Conservation (phyloP, 139 green algal species). For the Nannochloris sp. region DNA sequence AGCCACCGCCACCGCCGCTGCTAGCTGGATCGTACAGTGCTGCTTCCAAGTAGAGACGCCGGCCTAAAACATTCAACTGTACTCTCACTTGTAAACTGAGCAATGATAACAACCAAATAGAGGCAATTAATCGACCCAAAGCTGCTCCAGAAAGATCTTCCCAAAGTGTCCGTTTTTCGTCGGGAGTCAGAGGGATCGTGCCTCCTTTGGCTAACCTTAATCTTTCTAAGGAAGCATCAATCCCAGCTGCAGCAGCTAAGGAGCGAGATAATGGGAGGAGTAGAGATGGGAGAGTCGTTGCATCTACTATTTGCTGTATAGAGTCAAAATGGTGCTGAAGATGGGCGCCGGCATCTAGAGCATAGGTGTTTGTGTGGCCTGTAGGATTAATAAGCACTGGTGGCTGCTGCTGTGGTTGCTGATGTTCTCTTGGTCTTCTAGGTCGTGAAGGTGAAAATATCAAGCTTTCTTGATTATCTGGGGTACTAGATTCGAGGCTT, state of each 20-base stretch:
- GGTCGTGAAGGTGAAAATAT: too few species aligned
- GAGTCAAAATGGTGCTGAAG: slow-evolving; percentile 55
- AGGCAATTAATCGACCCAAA: slow-evolving; percentile 32
- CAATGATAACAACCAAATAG: slow-evolving; percentile 55
- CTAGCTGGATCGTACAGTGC: slow-evolving; percentile 31
- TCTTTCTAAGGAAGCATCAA: slow-evolving; percentile 36
- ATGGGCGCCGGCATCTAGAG: slow-evolving; percentile 11
- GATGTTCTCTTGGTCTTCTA: too few species aligned
- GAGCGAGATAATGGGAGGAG: slow-evolving; percentile 34
- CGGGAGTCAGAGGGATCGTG: background rate
- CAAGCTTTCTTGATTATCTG: too few species aligned
- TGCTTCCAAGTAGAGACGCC: slow-evolving; percentile 62
- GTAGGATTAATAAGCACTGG: too few species aligned
- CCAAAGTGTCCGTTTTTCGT: slow-evolving; percentile 48
- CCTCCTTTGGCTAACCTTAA: slow-evolving; percentile 15
- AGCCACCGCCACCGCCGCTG: background rate
- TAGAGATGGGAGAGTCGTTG: slow-evolving; percentile 59
- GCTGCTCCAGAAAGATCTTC: slow-evolving; percentile 45
- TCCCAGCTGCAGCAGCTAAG: slow-evolving; percentile 28
- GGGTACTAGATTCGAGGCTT: too few species aligned
- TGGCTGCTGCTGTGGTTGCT: too few species aligned
- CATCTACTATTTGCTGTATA: slow-evolving; percentile 60
- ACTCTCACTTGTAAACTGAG: slow-evolving; percentile 60
- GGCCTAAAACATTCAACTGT: slow-evolving; percentile 72
- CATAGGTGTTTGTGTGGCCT: too few species aligned